These are phyloP conservation scores for Aspergillus puulaauensis DNA, from an alignment of 2,329 filamentous ascomycete species.

Conservation along the genomic window DNA sequence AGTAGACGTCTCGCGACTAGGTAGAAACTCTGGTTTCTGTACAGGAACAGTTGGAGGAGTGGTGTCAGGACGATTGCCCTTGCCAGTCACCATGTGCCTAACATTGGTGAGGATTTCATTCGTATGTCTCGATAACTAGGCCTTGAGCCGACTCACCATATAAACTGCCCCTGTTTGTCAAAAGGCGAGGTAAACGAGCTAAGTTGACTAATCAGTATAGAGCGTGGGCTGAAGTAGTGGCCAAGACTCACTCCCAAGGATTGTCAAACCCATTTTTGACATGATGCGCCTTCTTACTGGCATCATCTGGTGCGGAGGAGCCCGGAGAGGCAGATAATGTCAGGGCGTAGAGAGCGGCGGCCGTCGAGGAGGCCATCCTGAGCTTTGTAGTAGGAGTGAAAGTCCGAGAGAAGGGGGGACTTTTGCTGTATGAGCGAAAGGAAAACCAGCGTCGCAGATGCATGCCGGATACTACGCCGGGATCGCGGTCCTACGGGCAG, in stretches of 20 bases:
- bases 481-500: background rate
- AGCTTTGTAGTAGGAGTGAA: slow-evolving; percentile 18
- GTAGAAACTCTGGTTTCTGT: slow-evolving; percentile 65
- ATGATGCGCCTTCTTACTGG: slow-evolving; percentile 41
- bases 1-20: slow-evolving; percentile 56
- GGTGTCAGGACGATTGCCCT: slow-evolving; percentile 59
- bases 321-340: slow-evolving; percentile 37
- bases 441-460: slow-evolving; percentile 19
- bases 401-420: slow-evolving; percentile 6
- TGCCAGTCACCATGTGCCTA: slow-evolving; percentile 43
- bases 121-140: background rate
- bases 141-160: background rate
- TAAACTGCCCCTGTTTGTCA: background rate
- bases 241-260: slow-evolving; percentile 42
- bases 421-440: slow-evolving; percentile 20
- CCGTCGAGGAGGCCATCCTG: slow-evolving; percentile 38
- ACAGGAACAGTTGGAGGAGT: slow-evolving; percentile 66
- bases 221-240: background rate
- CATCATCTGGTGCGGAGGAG: slow-evolving; percentile 39
- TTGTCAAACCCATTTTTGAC: slow-evolving; percentile 40
- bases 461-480: background rate
- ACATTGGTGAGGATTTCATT: background rate
- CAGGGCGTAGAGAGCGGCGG: slow-evolving; percentile 43
- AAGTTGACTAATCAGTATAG: slow-evolving; percentile 1
- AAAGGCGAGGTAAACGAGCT: slow-evolving; percentile 25